Conservation (phyloP, 2,329 filamentous ascomycete species). For the Stachybotrys echinatus region DNA sequence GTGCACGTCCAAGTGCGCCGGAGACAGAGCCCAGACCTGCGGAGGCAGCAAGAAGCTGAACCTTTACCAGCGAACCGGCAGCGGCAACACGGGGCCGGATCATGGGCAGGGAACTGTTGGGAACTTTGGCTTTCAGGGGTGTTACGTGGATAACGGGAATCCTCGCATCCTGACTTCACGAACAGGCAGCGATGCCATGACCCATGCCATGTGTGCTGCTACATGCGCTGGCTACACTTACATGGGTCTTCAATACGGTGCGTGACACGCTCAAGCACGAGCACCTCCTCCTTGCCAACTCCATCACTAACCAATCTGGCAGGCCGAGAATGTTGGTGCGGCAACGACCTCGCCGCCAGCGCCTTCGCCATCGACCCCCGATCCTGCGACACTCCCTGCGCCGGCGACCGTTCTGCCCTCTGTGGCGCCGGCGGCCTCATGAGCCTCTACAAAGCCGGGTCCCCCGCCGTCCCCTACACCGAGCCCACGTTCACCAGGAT, state of each 20-base stretch:
- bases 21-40: background rate
- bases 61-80: background rate
- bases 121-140: background rate
- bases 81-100: background rate
- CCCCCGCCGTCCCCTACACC: background rate
- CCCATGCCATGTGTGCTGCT: background rate
- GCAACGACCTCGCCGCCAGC: background rate
- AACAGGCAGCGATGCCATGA: background rate
- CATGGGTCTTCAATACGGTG: background rate
- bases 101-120: background rate
- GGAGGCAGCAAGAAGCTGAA: background rate
- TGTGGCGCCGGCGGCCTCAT: background rate
- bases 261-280: too few species aligned
- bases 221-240: background rate
- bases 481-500: background rate
- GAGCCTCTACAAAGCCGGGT: background rate
- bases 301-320: background rate
- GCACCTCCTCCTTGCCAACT: background rate
- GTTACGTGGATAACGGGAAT: background rate
- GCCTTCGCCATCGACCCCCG: background rate
- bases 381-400: background rate
- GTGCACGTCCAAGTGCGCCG: background rate
- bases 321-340: slow-evolving; percentile 1
- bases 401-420: background rate
- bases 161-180: background rate